Percentiles rank a stretch among this genome's conserved stretches.
Evolutionary conservation across 1,139 yeast species (phyloP).

Genomic region (Debaryomyces udenii): DNA sequence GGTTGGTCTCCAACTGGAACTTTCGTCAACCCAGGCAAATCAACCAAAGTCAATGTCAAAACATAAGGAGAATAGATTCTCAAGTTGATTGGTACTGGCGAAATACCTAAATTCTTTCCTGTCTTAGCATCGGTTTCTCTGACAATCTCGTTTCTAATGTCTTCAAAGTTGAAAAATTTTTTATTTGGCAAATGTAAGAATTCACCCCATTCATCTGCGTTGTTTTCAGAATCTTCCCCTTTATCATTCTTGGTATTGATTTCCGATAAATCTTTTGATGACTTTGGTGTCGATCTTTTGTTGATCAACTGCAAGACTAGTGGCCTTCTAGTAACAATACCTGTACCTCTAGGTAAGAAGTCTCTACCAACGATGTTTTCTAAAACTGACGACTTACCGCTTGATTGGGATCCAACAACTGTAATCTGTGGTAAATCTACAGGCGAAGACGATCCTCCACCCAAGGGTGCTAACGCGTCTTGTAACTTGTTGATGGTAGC

Average conservation of each 20-base stretch:
- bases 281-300: slow-evolving; percentile 48
- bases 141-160: slow-evolving; percentile 87
- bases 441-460: slow-evolving; percentile 82
- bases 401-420: slow-evolving; percentile 93
- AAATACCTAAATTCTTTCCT: slow-evolving; percentile 90
- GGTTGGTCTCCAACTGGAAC: slow-evolving; percentile 99
- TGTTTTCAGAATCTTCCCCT: slow-evolving; percentile 66
- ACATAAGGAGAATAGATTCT: slow-evolving; percentile 97
- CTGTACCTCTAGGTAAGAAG: slow-evolving; percentile 93
- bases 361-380: slow-evolving; percentile 96
- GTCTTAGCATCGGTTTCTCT: slow-evolving; percentile 93
- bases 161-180: slow-evolving; percentile 86
- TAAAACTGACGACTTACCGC: slow-evolving; percentile 91
- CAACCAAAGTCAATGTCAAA: slow-evolving; percentile 91
- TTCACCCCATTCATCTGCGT: slow-evolving; percentile 97
- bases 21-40: slow-evolving; percentile 95
- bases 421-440: slow-evolving; percentile 95
- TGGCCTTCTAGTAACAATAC: slow-evolving; percentile 94
- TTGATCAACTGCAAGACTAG: slow-evolving; percentile 80
- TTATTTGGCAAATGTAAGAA: slow-evolving; percentile 90
- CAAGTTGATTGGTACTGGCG: slow-evolving; percentile 89
- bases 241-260: slow-evolving; percentile 41
- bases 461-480: slow-evolving; percentile 92
- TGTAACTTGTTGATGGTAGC: slow-evolving; percentile 90
- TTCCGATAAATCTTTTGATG: slow-evolving; percentile 32